Base-by-base conservation (phyloP, 2,329 filamentous ascomycete genomes). In the Ilyonectria mors-panacis region DNA sequence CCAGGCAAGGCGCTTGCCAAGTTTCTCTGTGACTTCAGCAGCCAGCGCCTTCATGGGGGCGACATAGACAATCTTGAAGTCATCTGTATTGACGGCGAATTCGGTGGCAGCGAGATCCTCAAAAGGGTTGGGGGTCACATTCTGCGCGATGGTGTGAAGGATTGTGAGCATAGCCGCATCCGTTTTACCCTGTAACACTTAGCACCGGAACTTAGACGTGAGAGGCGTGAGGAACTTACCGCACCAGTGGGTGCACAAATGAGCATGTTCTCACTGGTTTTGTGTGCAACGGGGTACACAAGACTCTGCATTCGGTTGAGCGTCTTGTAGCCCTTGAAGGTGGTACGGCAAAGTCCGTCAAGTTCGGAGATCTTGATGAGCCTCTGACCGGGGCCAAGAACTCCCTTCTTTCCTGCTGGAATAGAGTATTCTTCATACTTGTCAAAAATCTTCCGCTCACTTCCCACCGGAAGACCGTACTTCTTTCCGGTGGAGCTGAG, bases 21-120 rank as follows among this genome's bases (percentile, higher is more conserved):
- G 86, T 82, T 99, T 99, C 39, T 95, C 94, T 0, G 96, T 98
- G 45, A 99, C 93, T 82, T 99, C 96, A 8, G 97, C 96, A 5
- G 97, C 97, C 19, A 99, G 85, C 1, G 96, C 97, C 81, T 99
- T 99, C 97, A 99, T 99, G 0, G 96, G 97, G 1, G 97, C 96
- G 45, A 99, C 96, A 75, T 99, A 99, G 63, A 99, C 94, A 74
- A 99, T 95, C 82, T 99, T 98, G 87, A 98, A 98, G 74, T 97
- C 94, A 59, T 97, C 93, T 0, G 90, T 84, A 65, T 92, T 87
- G n/a, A 97, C 93, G 1, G 88, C 88, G 77, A 98, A 98, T 44
- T 97, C 93, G 0, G 87, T 91, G 1, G 92, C 90, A 60, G 90
- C 84, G 0, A 89, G 89, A 45, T 94, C 85, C 64, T 97, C 93